These are phyloP conservation scores for Aethionema arabicum DNA, from an alignment of 345 rosid species.

Conservation along the genomic window DNA sequence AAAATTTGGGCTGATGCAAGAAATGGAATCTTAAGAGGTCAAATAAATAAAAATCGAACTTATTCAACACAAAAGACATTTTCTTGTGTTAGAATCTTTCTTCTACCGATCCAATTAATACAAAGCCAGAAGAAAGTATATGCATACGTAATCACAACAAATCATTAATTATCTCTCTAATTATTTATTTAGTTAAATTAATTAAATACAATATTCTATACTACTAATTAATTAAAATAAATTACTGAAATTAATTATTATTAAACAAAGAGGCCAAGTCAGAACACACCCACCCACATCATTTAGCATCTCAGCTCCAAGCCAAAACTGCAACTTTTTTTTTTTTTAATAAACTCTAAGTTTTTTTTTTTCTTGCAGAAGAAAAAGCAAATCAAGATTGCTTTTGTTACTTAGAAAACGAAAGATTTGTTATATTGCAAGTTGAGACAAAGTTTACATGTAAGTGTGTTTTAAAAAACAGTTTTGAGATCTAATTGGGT, in stretches of 20 bases:
- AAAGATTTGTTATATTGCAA: slow-evolving; percentile 9
- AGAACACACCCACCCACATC: slow-evolving; percentile 21
- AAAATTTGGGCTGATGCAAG: slow-evolving; percentile 10
- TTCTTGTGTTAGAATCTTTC: slow-evolving; percentile 20
- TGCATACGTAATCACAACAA: slow-evolving; percentile 31
- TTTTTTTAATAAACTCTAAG: background rate
- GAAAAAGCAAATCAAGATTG: slow-evolving; percentile 23
- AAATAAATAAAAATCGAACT: slow-evolving; percentile 20
- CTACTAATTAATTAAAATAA: background rate
- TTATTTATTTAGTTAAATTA: slow-evolving; percentile 1
- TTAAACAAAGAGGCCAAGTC: slow-evolving; percentile 10
- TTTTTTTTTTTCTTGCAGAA: slow-evolving; percentile 20
- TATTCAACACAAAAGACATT: slow-evolving; percentile 23
- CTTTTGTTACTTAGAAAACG: slow-evolving; percentile 24
- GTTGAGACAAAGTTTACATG: slow-evolving; percentile 14
- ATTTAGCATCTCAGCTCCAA: slow-evolving; percentile 14
- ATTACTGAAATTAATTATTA: background rate
- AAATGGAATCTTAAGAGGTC: slow-evolving; percentile 21
- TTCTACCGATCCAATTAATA: slow-evolving; percentile 6
- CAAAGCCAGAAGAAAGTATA: slow-evolving; percentile 5
- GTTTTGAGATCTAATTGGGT: slow-evolving; percentile 37
- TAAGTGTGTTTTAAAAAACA: slow-evolving; percentile 26
- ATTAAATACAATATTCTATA: background rate
- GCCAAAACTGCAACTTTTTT: slow-evolving; percentile 11
- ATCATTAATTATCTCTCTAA: slow-evolving; percentile 8